Evolutionary conservation across 139 green algal genomes (phyloP).

Genomic region (Tetradesmus lagerheimii): DNA sequence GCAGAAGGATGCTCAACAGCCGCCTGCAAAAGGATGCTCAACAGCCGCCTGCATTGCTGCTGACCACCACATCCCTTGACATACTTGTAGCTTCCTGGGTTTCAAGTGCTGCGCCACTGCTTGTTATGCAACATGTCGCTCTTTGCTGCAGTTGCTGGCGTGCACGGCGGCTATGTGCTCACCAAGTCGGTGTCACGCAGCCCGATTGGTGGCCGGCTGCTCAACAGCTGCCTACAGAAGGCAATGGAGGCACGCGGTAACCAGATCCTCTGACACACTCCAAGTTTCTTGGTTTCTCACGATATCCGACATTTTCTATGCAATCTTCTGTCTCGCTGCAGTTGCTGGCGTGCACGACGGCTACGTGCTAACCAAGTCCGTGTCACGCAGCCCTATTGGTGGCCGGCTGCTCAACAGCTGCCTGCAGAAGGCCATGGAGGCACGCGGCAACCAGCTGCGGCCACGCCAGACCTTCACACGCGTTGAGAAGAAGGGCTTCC

Average conservation of each 20-base stretch:
- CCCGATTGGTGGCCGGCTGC: constrained; percentile 80
- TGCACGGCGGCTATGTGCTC: constrained; percentile 96
- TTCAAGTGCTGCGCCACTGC: too few species aligned
- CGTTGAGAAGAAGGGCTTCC: constrained; percentile 59
- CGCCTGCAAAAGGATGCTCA: too few species aligned
- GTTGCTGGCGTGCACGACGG: constrained; percentile 95
- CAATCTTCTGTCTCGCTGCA: constrained; percentile 47
- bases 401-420: constrained; percentile 76
- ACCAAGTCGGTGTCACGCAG: constrained; percentile 80
- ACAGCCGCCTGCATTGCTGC: not conserved
- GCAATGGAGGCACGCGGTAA: constrained; percentile 64
- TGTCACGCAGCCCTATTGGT: constrained; percentile 77
- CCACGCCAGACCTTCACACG: constrained; percentile 87
- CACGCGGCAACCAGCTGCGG: constrained; percentile 64
- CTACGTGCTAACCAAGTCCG: constrained; percentile 90
- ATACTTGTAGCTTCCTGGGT: too few species aligned
- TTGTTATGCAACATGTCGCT: too few species aligned
- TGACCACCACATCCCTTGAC: not conserved
- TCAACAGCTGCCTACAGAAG: constrained; percentile 61
- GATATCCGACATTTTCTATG: too few species aligned
- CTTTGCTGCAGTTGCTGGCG: constrained; percentile 52
- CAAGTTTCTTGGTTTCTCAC: too few species aligned
- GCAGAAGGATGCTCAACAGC: too few species aligned
- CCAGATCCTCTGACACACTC: too few species aligned
- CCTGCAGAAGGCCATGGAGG: constrained; percentile 57